Base-by-base conservation (phyloP, 257 asterid species). In the Fraxinus excelsior region DNA sequence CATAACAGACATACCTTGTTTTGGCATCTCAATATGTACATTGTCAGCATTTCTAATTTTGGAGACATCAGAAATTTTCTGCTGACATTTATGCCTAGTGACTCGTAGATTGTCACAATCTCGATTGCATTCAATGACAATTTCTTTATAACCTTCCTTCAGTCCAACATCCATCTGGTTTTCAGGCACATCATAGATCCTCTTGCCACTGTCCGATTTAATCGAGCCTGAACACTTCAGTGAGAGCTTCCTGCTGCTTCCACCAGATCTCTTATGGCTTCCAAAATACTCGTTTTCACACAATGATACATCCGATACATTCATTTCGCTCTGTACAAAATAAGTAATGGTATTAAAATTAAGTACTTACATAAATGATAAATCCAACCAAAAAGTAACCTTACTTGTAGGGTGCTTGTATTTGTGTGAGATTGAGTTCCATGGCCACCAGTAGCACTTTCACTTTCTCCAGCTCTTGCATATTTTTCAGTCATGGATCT, bases 401-500 rank as follows among this genome's bases (percentile, higher is more conserved):
- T 86, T 84, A 90, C 94, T 28, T 67, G 81, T 81, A 74, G 71
- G 32, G 70, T 77, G 84, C 79, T 83, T 76, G 80, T 79, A 72
- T 77, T 81, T 23, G 76, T 35, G 34, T 60, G 79, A 79, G 78
- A 53, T 78, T 74, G 89, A 74, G 35, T 49, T 64, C 78, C 83
- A 71, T 82, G 80, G 75, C 77, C 79, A 72, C 32, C 76, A 80
- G 38, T 71, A 37, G 80, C 79, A 72, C 71, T 70, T 79, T 71
- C 88, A 80, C 81, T 76, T 77, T 81, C 87, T 79, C 87, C 90
- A 73, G 73, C 82, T 71, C 60, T 77, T 65, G 94, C 93, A 67
- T 86, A 93, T 76, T 88, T 93, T 75, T 91, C 93, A 44, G 96
- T 87, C 93, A 91, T 86, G 80, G 94, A 88, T 83, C 92, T 86